Base-by-base conservation (phyloP, 106 monocot species). In the Ottelia alismoides region DNA sequence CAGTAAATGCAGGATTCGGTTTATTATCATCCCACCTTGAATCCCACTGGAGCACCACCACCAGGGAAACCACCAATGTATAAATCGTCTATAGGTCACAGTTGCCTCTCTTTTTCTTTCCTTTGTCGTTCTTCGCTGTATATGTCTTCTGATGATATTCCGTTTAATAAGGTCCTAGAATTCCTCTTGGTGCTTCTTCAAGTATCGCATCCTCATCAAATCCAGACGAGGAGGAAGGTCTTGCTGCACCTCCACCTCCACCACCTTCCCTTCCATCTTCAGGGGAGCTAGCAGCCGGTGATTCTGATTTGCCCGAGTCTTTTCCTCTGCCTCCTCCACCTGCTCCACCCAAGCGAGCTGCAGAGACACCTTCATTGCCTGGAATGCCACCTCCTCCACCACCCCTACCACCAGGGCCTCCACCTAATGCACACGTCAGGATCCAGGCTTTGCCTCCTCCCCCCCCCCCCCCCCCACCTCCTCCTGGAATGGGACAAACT, bases 41-140 rank as follows among this genome's bases (percentile, higher is more conserved):
- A 98, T 49, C 96, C 96, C 44, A 89, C 96, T 4, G 96, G 96
- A 29, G 85, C 96, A 44, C 96, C 96, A 51, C 96, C 96, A 61
- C 96, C 96, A 72, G 96, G 96, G 67, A 98, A 90, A 53, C 96
- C 89, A 64, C 96, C 89, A 2, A 98, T 98, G 96, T 98, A 98
- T 56, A 85, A 98, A 72, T 85, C 89, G 18, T 76, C 96, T 40
- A 71, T 88, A 76, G 96, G 96, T 96, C n/a, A n/a, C n/a, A n/a
- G n/a, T n/a, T n/a, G n/a, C n/a, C n/a, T n/a, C n/a, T n/a, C n/a
- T n/a, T n/a, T n/a, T n/a, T n/a, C n/a, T n/a, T n/a, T n/a, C n/a
- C n/a, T n/a, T n/a, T n/a, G n/a, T n/a, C n/a, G n/a, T n/a, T n/a
- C n/a, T n/a, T n/a, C n/a, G n/a, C n/a, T n/a, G n/a, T n/a, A n/a